Conservation (phyloP, 108 stramenopile species). For the Conticribra weissflogii region DNA sequence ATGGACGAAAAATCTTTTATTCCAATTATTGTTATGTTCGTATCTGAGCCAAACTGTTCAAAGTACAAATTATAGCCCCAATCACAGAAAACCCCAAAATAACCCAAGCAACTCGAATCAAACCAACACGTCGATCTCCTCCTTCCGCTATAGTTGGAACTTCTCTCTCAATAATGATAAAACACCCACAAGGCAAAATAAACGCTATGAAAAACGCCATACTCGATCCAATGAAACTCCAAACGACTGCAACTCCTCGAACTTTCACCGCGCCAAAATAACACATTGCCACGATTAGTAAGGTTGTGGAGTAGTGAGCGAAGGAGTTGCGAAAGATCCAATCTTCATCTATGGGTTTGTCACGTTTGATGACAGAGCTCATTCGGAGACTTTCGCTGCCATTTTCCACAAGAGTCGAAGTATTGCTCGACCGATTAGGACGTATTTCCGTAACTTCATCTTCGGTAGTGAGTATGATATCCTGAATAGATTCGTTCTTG, state of each 20-base stretch:
- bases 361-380: conserved; percentile 20
- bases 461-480: conserved; percentile 30
- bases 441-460: conserved; percentile 31
- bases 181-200: conserved; percentile 61
- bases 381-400: conserved; percentile 1
- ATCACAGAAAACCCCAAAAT: conserved; percentile 43
- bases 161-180: conserved; percentile 44
- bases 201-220: conserved; percentile 81
- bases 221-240: conserved; percentile 74
- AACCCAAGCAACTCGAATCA: conserved; percentile 26
- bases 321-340: conserved; percentile 41
- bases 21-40: background rate
- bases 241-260: conserved; percentile 78
- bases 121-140: conserved; percentile 13
- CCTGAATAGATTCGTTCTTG: conserved; percentile 10
- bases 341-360: conserved; percentile 32
- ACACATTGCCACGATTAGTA: conserved; percentile 54
- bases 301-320: conserved; percentile 56
- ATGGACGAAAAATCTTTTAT: too few relatives aligned
- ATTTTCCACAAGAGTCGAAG: conserved; percentile 4
- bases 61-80: conserved; percentile 42
- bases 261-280: conserved; percentile 63
- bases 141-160: conserved; percentile 7
- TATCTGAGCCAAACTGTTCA: conserved; percentile 37
- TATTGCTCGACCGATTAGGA: background rate